Base-by-base conservation (phyloP, 2,329 filamentous ascomycete genomes). In the Arachnomyces sp. region DNA sequence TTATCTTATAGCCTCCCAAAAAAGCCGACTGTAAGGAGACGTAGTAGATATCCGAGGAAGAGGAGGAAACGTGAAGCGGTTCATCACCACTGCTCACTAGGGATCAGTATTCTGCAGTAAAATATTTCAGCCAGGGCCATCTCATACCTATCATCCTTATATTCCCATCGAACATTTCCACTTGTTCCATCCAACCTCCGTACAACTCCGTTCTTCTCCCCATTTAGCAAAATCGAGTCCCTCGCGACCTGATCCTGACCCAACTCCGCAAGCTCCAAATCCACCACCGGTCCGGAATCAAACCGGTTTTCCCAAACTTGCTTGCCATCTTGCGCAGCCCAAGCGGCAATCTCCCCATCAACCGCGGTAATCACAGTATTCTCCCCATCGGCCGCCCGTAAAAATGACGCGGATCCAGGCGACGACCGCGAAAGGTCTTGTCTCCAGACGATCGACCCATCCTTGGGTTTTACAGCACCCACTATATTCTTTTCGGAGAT, bases 381-480 rank as follows among this genome's bases (percentile, higher is more conserved):
- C 59, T 90, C 83, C 44, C 82, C 84, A 49, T 88, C 80, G n/a
- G 80, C 79, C n/a, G 84, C 79, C 47, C 84, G 74, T 51, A 93
- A 63, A 53, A 78, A 71, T 42, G 52, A 52, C 16, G 46, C 43
- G 29, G 32, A 51, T 25, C 21, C 21, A 17, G 52, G 46, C 16
- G 50, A 41, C 31, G 55, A 31, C 25, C 69, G 68, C n/a, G 74
- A 66, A 34, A 94, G 62, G 39, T 78, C 68, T 56, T 95, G 90
- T 40, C 92, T 77, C 92, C 92, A 98, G 2, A 95, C 76, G 12
- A 95, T 59, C 2, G 77, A 74, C 13, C 92, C 90, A 56, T 83
- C 89, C 57, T 81, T 84, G 2, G 92, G 92, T 53, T 95, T 93
- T 34, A 96, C 75, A 1, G 90, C 90, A 36, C 86, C 92, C 13